Base-by-base conservation (phyloP, 108 stramenopile species). In the Craspedostauros australis region DNA sequence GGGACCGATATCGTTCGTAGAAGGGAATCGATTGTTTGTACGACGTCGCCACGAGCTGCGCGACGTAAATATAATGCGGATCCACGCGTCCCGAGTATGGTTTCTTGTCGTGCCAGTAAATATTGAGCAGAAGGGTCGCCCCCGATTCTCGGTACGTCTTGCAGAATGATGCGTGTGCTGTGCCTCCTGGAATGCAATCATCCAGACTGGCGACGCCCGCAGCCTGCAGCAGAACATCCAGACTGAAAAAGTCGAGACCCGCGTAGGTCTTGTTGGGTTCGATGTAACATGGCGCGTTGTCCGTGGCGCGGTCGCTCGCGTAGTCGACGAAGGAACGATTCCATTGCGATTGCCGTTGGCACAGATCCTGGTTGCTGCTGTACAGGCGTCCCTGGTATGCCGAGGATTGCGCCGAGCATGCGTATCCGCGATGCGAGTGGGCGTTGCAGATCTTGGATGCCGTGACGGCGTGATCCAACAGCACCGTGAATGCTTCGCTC, bases 221-320 rank as follows among this genome's bases (percentile, higher is more conserved):
- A 8, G 65, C 56, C 22, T 40, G 11, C 40, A 66, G 43, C 7
- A 66, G 34, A 9, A 63, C 48, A 39, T 62, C 56, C 53, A 70
- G 54, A 20, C 44, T 16, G 39, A 71, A 64, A 39, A 50, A 64
- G 59, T 71, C 70, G 6, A 54, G 70, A 48, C 31, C 18, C 11
- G 33, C 22, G 3, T 5, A 18, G 25, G 70, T 64, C n/a, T 19
- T 37, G 39, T 62, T 62, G 4, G 70, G 70, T 9, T 22, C 14
- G 31, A 71, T 54, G 45, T 71, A 71, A 46, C 70, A 71, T 1
- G 70, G 70, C 9, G 70, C 59, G 14, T 18, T 1, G 3, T 16
- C 16, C n/a, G 55, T 64, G 23, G 11, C 11, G 23, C 26, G 16
- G 2, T 49, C 25, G 3, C 53, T 36, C 9, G 44, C 28, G 29